phyloP scores from a whole-genome alignment of 2,329 filamentous ascomycete genomes.

The Aspergillus tanneri region DNA sequence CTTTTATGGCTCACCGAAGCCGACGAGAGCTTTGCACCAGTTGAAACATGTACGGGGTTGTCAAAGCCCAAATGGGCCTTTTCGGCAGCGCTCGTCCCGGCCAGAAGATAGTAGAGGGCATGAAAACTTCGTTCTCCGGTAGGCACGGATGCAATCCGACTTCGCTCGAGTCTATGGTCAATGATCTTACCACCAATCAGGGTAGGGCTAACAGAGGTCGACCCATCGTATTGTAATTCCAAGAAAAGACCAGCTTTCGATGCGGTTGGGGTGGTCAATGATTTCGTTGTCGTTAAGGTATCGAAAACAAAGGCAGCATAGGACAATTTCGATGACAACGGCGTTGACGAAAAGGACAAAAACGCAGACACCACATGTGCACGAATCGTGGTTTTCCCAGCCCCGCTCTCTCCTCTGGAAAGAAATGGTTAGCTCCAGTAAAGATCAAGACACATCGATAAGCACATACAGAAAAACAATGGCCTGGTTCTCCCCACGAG shows the following conservation, averaged over 20 bases:
- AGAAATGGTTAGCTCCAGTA: conserved; percentile 24
- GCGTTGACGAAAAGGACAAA: conserved; percentile 85
- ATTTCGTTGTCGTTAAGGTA: conserved; percentile 94
- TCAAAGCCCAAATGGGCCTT: conserved; percentile 78
- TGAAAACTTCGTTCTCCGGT: conserved; percentile 97
- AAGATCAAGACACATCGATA: not conserved
- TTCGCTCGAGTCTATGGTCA: conserved; percentile 88
- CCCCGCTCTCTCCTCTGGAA: conserved; percentile 84
- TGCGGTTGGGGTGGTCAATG: conserved; percentile 88
- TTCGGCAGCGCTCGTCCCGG: conserved; percentile 86
- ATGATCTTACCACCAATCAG: conserved; percentile 92
- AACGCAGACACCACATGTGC: conserved; percentile 84
- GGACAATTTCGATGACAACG: conserved; percentile 87
- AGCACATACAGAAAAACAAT: conserved; percentile 81
- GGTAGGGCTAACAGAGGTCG: conserved; percentile 77
- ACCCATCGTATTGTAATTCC: conserved; percentile 94
- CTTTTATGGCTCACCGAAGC: conserved; percentile 65
- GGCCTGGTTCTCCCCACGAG: conserved; percentile 89
- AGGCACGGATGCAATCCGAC: conserved; percentile 84
- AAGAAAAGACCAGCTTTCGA: conserved; percentile 95
- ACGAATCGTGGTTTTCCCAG: conserved; percentile 92
- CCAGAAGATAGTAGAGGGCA: conserved; percentile 89
- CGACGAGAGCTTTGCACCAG: conserved; percentile 53
- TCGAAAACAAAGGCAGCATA: conserved; percentile 95
- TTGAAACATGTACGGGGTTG: conserved; percentile 40